Evolutionary conservation across 371 early-diverging fungal species (phyloP).

Genomic region (Blastocladiella emersonii): DNA sequence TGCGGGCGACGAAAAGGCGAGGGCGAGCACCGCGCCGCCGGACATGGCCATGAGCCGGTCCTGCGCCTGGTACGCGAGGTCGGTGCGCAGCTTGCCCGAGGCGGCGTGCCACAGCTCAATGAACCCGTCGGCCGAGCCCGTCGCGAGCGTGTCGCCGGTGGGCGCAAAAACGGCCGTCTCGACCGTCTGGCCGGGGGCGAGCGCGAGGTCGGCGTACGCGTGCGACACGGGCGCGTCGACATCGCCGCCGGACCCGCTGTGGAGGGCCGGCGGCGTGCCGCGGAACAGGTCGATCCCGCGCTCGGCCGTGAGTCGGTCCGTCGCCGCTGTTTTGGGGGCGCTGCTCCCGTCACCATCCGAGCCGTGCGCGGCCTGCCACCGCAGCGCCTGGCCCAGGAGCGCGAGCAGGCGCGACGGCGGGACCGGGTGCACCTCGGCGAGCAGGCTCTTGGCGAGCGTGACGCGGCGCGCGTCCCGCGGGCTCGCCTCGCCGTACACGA

Average conservation of each 20-base stretch:
- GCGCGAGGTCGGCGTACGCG: conserved; percentile 51
- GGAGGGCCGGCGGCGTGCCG: conserved; percentile 40
- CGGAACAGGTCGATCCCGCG: conserved; percentile 58
- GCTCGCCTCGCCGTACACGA: background rate
- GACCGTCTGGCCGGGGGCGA: conserved; percentile 73
- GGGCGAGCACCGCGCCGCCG: conserved; percentile 53
- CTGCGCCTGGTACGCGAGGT: conserved; percentile 73
- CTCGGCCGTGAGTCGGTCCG: too few relatives aligned
- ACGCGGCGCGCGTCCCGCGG: background rate
- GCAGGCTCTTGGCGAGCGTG: conserved; percentile 22
- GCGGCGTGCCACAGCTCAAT: conserved; percentile 85
- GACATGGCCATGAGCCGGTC: conserved; percentile 88
- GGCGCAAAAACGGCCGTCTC: conserved; percentile 63
- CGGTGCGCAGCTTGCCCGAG: conserved; percentile 75
- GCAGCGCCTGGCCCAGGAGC: conserved; percentile 63
- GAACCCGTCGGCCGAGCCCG: conserved; percentile 84
- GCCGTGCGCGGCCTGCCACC: conserved; percentile 76
- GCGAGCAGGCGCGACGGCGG: conserved; percentile 64
- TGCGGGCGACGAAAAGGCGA: conserved; percentile 62
- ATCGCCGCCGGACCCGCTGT: too few relatives aligned
- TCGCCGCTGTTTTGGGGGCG: background rate
- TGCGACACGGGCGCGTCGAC: conserved; percentile 54
- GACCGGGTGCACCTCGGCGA: conserved; percentile 56
- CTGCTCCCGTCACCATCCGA: conserved; percentile 32
- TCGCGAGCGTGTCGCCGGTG: conserved; percentile 65